phyloP scores from a whole-genome alignment of 257 asterid genomes.

The Solanum chilense region DNA sequence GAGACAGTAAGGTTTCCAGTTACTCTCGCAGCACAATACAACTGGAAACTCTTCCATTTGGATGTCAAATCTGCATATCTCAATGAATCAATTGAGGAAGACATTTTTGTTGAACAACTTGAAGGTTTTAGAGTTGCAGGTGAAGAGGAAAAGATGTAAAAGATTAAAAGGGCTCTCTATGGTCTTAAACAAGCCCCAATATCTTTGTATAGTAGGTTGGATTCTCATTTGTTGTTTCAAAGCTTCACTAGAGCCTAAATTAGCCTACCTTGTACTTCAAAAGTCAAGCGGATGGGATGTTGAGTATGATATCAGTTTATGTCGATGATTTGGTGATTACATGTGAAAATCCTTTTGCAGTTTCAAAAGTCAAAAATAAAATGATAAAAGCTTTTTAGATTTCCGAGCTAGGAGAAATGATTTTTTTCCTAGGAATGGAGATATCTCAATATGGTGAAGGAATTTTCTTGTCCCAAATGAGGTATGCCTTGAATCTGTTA shows the following conservation, averaged over 20 bases:
- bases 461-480: background rate
- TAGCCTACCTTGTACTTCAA: too few species aligned
- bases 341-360: background rate
- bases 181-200: too few species aligned
- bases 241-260: too few species aligned
- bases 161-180: too few species aligned
- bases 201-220: too few species aligned
- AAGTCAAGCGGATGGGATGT: background rate
- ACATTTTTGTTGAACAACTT: background rate
- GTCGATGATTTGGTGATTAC: background rate
- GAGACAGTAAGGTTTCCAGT: background rate
- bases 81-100: background rate
- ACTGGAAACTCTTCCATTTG: background rate
- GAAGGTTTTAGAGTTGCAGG: background rate
- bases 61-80: background rate
- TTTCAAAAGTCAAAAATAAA: too few species aligned
- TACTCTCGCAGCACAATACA: background rate
- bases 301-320: too few species aligned
- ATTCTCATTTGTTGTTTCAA: too few species aligned
- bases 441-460: background rate
- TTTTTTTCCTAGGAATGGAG: background rate
- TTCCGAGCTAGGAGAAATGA: background rate
- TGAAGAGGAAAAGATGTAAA: too few species aligned
- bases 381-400: background rate
- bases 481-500: background rate